Evolutionary conservation across 768 basidiomycete species (phyloP), one percentile per base, ranked within the genome.

Genomic region (Trametes maxima): DNA sequence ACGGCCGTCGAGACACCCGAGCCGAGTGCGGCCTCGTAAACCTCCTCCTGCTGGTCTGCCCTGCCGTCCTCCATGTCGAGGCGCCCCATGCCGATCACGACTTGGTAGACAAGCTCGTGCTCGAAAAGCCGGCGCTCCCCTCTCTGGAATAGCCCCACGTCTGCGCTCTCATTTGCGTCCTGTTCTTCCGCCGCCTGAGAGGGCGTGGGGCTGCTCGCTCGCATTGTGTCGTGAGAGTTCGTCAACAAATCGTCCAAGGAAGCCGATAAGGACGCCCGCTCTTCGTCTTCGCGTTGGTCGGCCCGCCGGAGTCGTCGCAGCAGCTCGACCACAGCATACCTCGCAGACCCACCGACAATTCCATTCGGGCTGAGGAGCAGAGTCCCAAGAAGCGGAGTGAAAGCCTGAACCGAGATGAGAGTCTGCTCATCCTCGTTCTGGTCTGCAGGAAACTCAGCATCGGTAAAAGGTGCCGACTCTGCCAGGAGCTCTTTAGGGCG

Each of bases 381-480:
- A 0, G 91, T 90, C 44, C 92, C 95, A 33, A 98, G 82, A 50
- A 97, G 88, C 13, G 93, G 92, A 2, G 94, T 97, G 74, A 98
- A 98, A 5, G 89, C 85, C 68, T 91, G 88, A 2, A 92, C 90
- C 40, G 88, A 84, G 46, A 98, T 86, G 47, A 71, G 76, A 67
- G 74, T 82, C 28, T 64, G 70, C 17, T 40, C 60, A 11, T 47
- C 64, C 0, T 57, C 48, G 40, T 28, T 22, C 19, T 33, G 16
- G 48, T 28, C 46, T 39, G 48, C 22, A 42, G 25, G 43, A 7
- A 33, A 24, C 42, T 28, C 49, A 77, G 63, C 85, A 84, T 25
- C 85, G 82, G 25, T 84, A 79, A 46, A 12, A 37, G 39, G 48
- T 39, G 50, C 52, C 37, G 43, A 46, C 35, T 52, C 57, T 5